These are phyloP conservation scores for Schizophyllum amplum DNA, from an alignment of 1,284 basidiomycete genomes.

Conservation along the genomic window DNA sequence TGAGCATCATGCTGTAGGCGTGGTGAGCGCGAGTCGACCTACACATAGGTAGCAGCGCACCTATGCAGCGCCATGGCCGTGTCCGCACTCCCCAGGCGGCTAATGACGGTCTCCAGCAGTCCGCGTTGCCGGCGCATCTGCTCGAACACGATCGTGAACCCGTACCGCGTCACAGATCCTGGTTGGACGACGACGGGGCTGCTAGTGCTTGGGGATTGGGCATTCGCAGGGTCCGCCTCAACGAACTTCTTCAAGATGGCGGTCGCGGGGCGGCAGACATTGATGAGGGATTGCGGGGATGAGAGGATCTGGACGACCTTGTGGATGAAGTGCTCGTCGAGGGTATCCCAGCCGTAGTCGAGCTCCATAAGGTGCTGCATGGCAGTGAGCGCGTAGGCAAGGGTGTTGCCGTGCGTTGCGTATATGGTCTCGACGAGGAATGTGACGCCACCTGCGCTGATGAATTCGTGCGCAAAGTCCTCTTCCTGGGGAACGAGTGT, in stretches of 20 bases:
- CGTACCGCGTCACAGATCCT: constrained; percentile 71
- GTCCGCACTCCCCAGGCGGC: constrained; percentile 73
- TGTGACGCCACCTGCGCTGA: constrained; percentile 68
- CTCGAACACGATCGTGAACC: constrained; percentile 76
- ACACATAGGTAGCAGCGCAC: constrained; percentile 29
- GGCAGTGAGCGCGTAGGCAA: constrained; percentile 81
- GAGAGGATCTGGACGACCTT: constrained; percentile 79
- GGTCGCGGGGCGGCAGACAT: constrained; percentile 95
- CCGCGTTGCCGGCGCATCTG: constrained; percentile 66
- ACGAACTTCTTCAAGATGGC: constrained; percentile 85
- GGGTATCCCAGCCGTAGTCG: constrained; percentile 71
- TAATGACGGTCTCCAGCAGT: constrained; percentile 72
- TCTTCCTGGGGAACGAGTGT: constrained; percentile 60
- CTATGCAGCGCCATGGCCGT: constrained; percentile 81
- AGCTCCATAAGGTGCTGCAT: constrained; percentile 85
- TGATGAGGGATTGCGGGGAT: constrained; percentile 72
- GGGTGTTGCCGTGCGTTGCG: constrained; percentile 70
- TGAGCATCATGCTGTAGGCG: constrained; percentile 68
- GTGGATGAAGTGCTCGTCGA: constrained; percentile 68
- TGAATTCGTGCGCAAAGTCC: constrained; percentile 81
- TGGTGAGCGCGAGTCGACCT: constrained; percentile 2
- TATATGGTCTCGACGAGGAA: constrained; percentile 74
- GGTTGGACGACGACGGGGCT: constrained; percentile 39
- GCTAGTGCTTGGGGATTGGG: constrained; percentile 46
- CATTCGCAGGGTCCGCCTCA: constrained; percentile 68